phyloP scores from a whole-genome alignment of 2,329 filamentous ascomycete species.

The Penicillium sp. region DNA sequence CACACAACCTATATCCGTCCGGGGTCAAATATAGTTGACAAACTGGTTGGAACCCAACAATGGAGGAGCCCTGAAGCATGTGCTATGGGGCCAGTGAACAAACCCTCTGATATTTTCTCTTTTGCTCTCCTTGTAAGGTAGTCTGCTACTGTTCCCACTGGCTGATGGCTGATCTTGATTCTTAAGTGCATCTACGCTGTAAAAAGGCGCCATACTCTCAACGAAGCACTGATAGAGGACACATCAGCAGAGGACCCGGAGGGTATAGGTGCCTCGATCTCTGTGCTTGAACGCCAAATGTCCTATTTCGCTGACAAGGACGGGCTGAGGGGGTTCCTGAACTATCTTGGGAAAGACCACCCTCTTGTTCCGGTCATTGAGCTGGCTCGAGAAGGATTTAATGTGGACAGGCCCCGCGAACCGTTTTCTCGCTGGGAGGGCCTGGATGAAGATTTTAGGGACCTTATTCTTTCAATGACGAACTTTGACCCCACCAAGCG shows the following conservation, averaged over 20 bases:
- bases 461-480: constrained; percentile 36
- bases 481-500: constrained; percentile 39
- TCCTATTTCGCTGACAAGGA: constrained; percentile 54
- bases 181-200: constrained; percentile 53
- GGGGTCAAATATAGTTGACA: constrained; percentile 14
- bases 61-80: constrained; percentile 44
- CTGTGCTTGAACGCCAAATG: constrained; percentile 53
- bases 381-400: constrained; percentile 47
- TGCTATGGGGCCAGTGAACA: constrained; percentile 30
- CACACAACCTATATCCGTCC: constrained; percentile 16
- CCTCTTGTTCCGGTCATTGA: constrained; percentile 47
- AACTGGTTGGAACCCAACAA: constrained; percentile 35
- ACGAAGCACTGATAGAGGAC: constrained; percentile 34
- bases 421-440: constrained; percentile 50
- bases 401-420: constrained; percentile 46
- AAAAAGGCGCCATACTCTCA: constrained; percentile 48
- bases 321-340: constrained; percentile 47
- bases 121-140: constrained; percentile 39
- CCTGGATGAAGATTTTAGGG: constrained; percentile 38
- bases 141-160: background rate
- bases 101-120: constrained; percentile 42
- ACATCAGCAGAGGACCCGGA: constrained; percentile 30
- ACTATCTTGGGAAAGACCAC: constrained; percentile 46
- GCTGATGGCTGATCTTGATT: constrained; percentile 4
- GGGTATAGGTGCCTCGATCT: constrained; percentile 41